These are phyloP conservation scores for Beauveria sp. DNA, from an alignment of 2,329 filamentous ascomycete species.

Conservation along the genomic window DNA sequence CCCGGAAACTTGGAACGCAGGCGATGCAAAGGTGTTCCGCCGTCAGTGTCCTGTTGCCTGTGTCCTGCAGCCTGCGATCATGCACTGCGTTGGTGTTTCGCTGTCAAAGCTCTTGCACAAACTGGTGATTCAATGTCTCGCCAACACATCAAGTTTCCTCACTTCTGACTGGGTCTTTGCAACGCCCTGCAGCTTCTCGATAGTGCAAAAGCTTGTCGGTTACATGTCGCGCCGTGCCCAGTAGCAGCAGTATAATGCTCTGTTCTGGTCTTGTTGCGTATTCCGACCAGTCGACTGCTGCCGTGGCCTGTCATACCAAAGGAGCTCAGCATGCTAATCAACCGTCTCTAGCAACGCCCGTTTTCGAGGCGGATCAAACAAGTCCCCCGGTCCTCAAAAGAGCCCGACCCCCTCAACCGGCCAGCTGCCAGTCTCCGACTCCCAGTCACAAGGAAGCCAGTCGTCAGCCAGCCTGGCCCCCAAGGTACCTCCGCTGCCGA, in stretches of 20 bases:
- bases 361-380: constrained; percentile 48
- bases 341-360: constrained; percentile 42
- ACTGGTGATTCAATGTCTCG: not conserved
- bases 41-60: no score
- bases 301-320: not conserved
- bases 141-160: not conserved
- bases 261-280: not conserved
- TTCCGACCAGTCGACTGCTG: not conserved
- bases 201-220: not conserved
- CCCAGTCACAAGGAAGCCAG: constrained; percentile 39
- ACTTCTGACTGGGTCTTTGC: not conserved
- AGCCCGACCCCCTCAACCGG: constrained; percentile 43
- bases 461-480: constrained; percentile 46
- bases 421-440: constrained; percentile 41
- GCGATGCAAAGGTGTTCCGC: not conserved
- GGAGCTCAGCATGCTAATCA: not conserved
- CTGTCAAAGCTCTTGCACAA: not conserved
- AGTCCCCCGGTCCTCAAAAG: constrained; percentile 43
- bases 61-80: not conserved
- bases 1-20: no score
- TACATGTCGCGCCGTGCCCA: not conserved
- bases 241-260: not conserved
- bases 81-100: not conserved
- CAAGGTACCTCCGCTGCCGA: constrained; percentile 54
- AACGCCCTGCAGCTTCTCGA: not conserved